These are phyloP conservation scores for Nannizzia gypsea DNA, from an alignment of 2,329 filamentous ascomycete species.

Conservation along the genomic window DNA sequence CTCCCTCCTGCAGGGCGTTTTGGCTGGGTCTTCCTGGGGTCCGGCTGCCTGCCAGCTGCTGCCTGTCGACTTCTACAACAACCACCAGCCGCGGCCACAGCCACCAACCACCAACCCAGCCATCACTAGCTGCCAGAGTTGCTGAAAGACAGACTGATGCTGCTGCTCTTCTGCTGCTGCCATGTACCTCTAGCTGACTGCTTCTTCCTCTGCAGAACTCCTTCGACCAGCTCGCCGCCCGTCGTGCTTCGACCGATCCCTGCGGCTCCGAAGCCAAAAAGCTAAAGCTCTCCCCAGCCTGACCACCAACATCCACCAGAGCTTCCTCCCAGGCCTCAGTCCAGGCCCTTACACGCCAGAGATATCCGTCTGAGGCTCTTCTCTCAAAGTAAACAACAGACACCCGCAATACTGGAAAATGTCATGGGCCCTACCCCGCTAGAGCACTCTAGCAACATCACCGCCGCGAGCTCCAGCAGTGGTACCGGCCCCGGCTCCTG, in stretches of 20 bases:
- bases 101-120: neutral
- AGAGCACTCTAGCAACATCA: conserved; percentile 33
- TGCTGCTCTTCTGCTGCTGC: neutral
- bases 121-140: neutral
- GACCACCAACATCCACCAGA: neutral
- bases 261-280: neutral
- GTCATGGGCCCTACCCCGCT: conserved; percentile 37
- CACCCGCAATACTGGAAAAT: conserved; percentile 23
- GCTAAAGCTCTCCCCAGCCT: conserved; percentile 3
- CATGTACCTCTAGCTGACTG: neutral
- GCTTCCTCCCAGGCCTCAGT: neutral
- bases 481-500: neutral
- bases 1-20: neutral
- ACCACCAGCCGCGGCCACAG: neutral
- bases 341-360: conserved; percentile 1
- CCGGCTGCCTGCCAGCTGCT: neutral
- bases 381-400: neutral
- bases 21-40: neutral
- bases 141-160: neutral
- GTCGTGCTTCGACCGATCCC: neutral
- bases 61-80: neutral
- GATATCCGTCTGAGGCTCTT: conserved; percentile 5
- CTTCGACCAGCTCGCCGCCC: neutral
- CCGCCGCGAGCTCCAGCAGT: neutral
- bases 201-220: neutral